Percentiles rank a stretch among this genome's conserved stretches.
Conservation (phyloP, 106 monocot genomes). For the Chionographis japonica region DNA sequence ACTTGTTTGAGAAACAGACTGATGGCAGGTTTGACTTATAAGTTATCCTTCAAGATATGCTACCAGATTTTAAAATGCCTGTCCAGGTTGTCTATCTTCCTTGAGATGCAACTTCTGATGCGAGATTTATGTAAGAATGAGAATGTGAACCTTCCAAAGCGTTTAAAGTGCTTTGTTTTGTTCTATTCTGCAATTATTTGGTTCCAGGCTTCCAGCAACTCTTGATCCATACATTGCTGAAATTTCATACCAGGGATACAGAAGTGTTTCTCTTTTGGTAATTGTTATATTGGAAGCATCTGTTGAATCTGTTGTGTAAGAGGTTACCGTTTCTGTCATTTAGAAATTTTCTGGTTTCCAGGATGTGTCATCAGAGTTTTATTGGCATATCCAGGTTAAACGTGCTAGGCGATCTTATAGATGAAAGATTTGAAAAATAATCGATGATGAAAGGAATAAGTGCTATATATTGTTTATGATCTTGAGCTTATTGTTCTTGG, state of each 20-base stretch:
- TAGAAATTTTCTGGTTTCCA: neutral
- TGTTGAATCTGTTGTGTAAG: neutral
- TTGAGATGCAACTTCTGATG: no score
- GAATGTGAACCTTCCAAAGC: no score
- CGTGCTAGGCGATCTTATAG: slow-evolving; percentile 9
- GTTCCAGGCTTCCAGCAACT: no score
- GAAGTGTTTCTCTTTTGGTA: neutral
- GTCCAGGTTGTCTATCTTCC: no score
- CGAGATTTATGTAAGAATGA: no score
- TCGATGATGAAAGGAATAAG: neutral
- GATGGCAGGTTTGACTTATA: no score
- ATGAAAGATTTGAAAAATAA: slow-evolving; percentile 2
- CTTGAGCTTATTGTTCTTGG: slow-evolving; percentile 15
- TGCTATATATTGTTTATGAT: slow-evolving; percentile 9
- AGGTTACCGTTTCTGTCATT: neutral
- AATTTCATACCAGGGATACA: neutral
- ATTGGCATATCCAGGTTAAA: slow-evolving; percentile 4
- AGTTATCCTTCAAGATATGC: no score
- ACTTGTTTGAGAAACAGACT: no score
- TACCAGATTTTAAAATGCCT: no score
- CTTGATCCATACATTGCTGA: neutral
- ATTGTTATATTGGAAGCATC: slow-evolving; percentile 7
- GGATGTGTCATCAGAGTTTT: neutral
- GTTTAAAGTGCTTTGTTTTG: no score
- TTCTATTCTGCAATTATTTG: neutral